These are phyloP conservation scores for Suillus subalutaceus DNA, from an alignment of 768 basidiomycete species.

Conservation along the genomic window DNA sequence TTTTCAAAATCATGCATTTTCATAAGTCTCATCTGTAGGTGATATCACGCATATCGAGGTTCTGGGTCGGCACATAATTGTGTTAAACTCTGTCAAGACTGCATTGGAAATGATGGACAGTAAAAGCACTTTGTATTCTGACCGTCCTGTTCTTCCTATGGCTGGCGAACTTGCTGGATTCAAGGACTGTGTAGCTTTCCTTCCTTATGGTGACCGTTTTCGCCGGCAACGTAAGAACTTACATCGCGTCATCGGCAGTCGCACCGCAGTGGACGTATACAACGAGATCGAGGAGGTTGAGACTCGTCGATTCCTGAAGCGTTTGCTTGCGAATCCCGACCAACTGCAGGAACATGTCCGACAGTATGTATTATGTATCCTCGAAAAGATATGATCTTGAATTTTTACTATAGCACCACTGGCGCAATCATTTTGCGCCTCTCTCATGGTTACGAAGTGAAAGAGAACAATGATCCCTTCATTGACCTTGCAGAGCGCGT, in stretches of 20 bases:
- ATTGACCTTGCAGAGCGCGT: not conserved
- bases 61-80: not conserved
- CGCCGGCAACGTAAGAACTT: not conserved
- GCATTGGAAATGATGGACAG: not conserved
- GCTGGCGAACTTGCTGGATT: not conserved
- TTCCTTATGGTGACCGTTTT: not conserved
- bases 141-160: not conserved
- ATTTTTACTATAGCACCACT: not conserved
- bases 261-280: not conserved
- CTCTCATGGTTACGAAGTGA: not conserved
- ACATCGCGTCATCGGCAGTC: not conserved
- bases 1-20: not conserved
- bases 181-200: not conserved
- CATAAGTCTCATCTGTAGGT: not conserved
- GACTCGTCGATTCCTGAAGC: not conserved
- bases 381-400: not conserved
- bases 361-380: not conserved
- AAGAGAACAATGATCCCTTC: not conserved
- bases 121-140: not conserved
- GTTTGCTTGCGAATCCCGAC: not conserved
- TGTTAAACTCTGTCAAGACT: not conserved
- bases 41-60: not conserved
- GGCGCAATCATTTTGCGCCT: not conserved
- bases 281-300: not conserved
- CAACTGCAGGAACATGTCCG: not conserved